Evolutionary conservation across 2,329 filamentous ascomycete species (phyloP).

Genomic region (Ascochyta lentis): DNA sequence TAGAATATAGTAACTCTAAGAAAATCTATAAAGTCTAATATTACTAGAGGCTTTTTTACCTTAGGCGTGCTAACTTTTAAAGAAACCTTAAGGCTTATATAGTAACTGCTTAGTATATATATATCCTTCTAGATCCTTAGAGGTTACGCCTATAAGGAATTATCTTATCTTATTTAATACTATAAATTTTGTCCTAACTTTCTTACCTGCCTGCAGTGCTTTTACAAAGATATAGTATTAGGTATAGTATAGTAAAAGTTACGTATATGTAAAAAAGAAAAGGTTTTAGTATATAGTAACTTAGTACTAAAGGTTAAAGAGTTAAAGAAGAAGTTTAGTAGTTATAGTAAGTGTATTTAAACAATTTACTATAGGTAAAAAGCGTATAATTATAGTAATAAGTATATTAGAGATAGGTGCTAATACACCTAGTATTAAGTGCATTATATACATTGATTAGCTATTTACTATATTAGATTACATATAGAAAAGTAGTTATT

Average conservation of each 20-base stretch:
- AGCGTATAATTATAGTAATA: slow-evolving; percentile 17
- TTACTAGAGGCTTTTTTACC: no score
- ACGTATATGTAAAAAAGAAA: slow-evolving; percentile 1
- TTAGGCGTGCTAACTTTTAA: no score
- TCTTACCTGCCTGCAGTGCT: no score
- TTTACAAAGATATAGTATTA: not conserved
- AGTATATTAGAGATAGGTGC: slow-evolving; percentile 22
- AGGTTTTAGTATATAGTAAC: slow-evolving; percentile 16
- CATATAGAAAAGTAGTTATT: not conserved
- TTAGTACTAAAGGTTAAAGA: slow-evolving; percentile 3
- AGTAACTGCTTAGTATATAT: no score
- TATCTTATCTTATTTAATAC: no score
- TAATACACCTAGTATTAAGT: slow-evolving; percentile 2
- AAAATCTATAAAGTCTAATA: no score
- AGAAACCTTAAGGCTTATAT: no score
- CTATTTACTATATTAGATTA: not conserved
- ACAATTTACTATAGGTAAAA: slow-evolving; percentile 9
- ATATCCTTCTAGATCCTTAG: no score
- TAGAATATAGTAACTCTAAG: no score
- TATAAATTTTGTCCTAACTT: no score
- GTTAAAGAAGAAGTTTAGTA: slow-evolving; percentile 18
- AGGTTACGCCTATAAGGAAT: no score
- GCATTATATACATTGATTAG: not conserved
- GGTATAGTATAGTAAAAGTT: slow-evolving; percentile 5
- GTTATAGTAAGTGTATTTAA: slow-evolving; percentile 12